Evolutionary conservation across 441 rosid species (phyloP).

Genomic region (Populus hybrid): DNA sequence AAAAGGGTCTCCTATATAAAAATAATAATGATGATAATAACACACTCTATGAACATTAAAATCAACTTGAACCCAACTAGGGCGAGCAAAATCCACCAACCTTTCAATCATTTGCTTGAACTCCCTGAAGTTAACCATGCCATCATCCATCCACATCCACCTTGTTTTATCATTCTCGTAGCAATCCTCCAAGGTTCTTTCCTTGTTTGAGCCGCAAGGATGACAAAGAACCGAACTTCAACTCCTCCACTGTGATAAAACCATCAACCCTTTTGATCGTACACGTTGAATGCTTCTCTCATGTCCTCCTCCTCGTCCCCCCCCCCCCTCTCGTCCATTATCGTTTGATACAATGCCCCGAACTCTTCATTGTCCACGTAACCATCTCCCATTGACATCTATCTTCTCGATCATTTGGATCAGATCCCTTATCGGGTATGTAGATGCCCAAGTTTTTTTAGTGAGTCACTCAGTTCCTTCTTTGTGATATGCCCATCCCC

Average conservation of each 20-base stretch:
- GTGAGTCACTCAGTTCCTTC: slow-evolving; percentile 70
- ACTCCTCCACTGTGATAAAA: slow-evolving; percentile 78
- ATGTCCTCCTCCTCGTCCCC: slow-evolving; percentile 90
- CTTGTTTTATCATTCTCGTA: slow-evolving; percentile 73
- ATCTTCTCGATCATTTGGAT: slow-evolving; percentile 87
- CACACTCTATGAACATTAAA: neutral
- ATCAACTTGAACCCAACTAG: slow-evolving; percentile 42
- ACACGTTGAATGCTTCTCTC: slow-evolving; percentile 78
- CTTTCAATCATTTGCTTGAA: slow-evolving; percentile 96
- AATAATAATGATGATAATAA: neutral
- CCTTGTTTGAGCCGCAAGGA: slow-evolving; percentile 85
- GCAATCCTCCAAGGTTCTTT: slow-evolving; percentile 73
- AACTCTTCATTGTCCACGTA: slow-evolving; percentile 79
- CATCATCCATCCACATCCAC: slow-evolving; percentile 91
- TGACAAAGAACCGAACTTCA: too few relatives aligned
- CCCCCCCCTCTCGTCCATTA: slow-evolving; percentile 85
- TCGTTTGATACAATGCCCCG: slow-evolving; percentile 66
- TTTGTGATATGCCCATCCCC: slow-evolving; percentile 82
- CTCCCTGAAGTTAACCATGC: slow-evolving; percentile 77
- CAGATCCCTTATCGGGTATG: slow-evolving; percentile 64
- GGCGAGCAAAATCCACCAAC: slow-evolving; percentile 92
- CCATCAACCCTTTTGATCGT: slow-evolving; percentile 93
- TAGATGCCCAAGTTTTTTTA: slow-evolving; percentile 72
- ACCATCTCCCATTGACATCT: slow-evolving; percentile 76
- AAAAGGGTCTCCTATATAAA: neutral